phyloP scores from a whole-genome alignment of 176 grass and related monocot genomes.

The Eragrostis nindensis region DNA sequence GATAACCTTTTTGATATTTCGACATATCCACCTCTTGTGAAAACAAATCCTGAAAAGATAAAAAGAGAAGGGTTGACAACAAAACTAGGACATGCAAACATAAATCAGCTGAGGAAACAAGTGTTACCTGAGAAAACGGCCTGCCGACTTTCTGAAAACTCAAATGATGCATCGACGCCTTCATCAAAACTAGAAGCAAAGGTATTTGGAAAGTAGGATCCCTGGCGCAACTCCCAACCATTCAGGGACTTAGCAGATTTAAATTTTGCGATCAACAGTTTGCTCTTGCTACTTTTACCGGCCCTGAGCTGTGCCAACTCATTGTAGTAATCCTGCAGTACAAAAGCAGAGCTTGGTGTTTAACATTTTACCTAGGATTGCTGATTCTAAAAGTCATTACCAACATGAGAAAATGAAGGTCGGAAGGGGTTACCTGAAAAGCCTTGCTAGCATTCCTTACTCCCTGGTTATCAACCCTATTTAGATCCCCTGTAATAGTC shows the following conservation, averaged over 20 bases:
- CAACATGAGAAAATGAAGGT: slow-evolving; percentile 7
- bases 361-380: not conserved
- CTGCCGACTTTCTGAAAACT: slow-evolving; percentile 60
- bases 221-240: slow-evolving; percentile 78
- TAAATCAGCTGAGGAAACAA: slow-evolving; percentile 22
- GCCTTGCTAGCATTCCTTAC: slow-evolving; percentile 86
- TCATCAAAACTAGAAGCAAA: slow-evolving; percentile 69
- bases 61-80: slow-evolving; percentile 23
- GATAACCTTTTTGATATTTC: slow-evolving; percentile 90
- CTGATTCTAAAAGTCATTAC: slow-evolving; percentile 26
- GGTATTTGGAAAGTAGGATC: slow-evolving; percentile 77
- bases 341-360: not conserved
- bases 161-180: slow-evolving; percentile 87
- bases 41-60: slow-evolving; percentile 86
- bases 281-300: slow-evolving; percentile 99
- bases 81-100: slow-evolving; percentile 14
- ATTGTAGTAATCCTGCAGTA: slow-evolving; percentile 89
- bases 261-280: slow-evolving; percentile 90
- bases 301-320: slow-evolving; percentile 91
- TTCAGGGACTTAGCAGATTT: slow-evolving; percentile 78
- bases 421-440: slow-evolving; percentile 70
- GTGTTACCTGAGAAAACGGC: slow-evolving; percentile 81
- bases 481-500: slow-evolving; percentile 91
- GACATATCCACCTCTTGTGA: slow-evolving; percentile 89
- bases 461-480: slow-evolving; percentile 93